phyloP scores from a whole-genome alignment of 1,284 basidiomycete species.

The Lentinula novae-zelandiae region DNA sequence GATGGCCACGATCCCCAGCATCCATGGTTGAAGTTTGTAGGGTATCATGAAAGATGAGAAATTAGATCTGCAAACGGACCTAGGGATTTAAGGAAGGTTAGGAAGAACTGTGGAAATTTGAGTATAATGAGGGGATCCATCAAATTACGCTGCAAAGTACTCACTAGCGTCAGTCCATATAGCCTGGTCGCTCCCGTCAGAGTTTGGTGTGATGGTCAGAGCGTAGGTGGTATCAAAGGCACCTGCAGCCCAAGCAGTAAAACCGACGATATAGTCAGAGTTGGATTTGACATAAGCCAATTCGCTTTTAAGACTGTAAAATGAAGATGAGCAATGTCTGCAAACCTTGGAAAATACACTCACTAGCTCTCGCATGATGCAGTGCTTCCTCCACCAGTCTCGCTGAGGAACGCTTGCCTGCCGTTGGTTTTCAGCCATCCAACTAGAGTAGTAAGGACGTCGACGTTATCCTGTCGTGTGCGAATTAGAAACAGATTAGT shows the following conservation, averaged over 20 bases:
- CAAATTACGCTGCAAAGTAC: neutral
- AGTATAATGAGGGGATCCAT: neutral
- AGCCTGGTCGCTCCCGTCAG: conserved; percentile 9
- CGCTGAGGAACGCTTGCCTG: conserved; percentile 22
- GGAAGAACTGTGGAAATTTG: neutral
- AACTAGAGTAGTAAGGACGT: conserved; percentile 32
- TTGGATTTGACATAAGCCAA: conserved; percentile 46
- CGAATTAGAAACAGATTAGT: neutral
- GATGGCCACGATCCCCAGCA: neutral
- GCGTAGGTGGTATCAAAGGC: conserved; percentile 16
- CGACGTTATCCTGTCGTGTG: conserved; percentile 36
- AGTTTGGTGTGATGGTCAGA: conserved; percentile 8
- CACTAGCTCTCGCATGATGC: conserved; percentile 43
- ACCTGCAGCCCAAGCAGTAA: conserved; percentile 35
- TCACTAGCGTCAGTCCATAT: conserved; percentile 7
- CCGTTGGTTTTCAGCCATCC: neutral
- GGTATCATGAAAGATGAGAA: neutral
- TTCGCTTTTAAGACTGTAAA: conserved; percentile 34
- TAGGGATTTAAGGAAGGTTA: conserved; percentile 5
- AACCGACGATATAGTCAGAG: conserved; percentile 41
- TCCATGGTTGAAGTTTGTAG: neutral
- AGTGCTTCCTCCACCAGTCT: conserved; percentile 57
- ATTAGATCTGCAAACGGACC: neutral
- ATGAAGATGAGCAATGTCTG: neutral
- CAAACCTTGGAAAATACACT: conserved; percentile 9